Evolutionary conservation across 2,329 filamentous ascomycete species (phyloP).

Genomic region (Arthrobotrys megalospora): DNA sequence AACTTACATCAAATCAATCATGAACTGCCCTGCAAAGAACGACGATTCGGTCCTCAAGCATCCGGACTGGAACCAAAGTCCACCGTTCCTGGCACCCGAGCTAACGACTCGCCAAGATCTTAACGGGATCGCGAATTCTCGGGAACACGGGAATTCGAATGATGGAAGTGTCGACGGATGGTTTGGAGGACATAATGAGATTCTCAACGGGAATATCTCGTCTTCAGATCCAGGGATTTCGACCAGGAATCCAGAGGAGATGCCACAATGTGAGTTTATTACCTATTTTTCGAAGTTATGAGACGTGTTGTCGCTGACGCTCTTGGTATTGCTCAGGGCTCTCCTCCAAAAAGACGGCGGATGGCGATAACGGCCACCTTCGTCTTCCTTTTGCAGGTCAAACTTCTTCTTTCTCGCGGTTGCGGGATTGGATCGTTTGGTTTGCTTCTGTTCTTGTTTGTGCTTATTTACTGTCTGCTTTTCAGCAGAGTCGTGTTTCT

Average conservation of each 20-base stretch:
- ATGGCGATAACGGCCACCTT: conserved; percentile 1
- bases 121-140: conserved; percentile 72
- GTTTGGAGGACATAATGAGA: conserved; percentile 9
- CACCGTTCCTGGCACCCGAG: conserved; percentile 70
- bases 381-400: conserved; percentile 16
- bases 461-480: conserved; percentile 1
- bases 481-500: neutral
- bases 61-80: conserved; percentile 73
- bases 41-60: conserved; percentile 70
- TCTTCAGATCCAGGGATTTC: neutral
- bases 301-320: neutral
- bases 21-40: conserved; percentile 74
- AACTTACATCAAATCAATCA: no score
- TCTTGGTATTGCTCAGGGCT: conserved; percentile 7
- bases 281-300: neutral
- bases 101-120: conserved; percentile 73
- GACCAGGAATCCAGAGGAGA: neutral
- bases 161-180: neutral
- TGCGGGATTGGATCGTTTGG: conserved; percentile 22
- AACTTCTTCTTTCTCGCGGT: neutral
- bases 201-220: neutral
- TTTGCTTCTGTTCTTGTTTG: conserved; percentile 23
- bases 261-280: neutral
- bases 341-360: conserved; percentile 26
- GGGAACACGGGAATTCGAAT: conserved; percentile 66